phyloP scores from a whole-genome alignment of 179 eudicot species.

The Heliamphora pulchella region DNA sequence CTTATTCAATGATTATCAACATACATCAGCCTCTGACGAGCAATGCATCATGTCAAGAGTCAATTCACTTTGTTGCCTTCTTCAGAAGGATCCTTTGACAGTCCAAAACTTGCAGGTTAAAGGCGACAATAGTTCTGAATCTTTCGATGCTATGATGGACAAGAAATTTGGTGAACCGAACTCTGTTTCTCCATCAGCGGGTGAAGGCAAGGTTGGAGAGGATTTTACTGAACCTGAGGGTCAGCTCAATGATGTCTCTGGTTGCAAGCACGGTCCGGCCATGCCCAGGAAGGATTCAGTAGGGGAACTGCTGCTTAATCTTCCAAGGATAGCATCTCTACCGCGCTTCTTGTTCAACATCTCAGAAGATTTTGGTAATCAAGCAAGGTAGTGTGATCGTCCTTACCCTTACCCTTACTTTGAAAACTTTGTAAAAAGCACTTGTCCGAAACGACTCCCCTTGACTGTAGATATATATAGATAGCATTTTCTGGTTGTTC shows the following conservation, averaged over 20 bases:
- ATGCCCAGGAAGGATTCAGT: slow-evolving; percentile 63
- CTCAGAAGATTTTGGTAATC: slow-evolving; percentile 39
- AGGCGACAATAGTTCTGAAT: slow-evolving; percentile 13
- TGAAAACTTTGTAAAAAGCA: not conserved
- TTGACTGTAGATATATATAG: slow-evolving; percentile 18
- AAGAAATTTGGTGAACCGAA: slow-evolving; percentile 14
- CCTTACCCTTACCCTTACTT: not conserved
- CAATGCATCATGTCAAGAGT: slow-evolving; percentile 65
- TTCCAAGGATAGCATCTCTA: slow-evolving; percentile 73
- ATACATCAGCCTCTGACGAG: slow-evolving; percentile 50
- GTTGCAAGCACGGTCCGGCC: slow-evolving; percentile 25
- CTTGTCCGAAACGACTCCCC: not conserved
- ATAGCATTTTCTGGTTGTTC: slow-evolving; percentile 12
- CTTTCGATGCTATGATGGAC: slow-evolving; percentile 8
- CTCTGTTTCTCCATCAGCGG: not conserved
- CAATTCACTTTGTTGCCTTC: slow-evolving; percentile 81
- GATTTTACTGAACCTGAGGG: slow-evolving; percentile 13
- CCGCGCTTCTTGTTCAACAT: slow-evolving; percentile 66
- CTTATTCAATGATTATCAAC: slow-evolving; percentile 55
- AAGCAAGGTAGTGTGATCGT: slow-evolving; percentile 25
- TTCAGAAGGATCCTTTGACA: slow-evolving; percentile 53
- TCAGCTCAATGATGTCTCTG: slow-evolving; percentile 21
- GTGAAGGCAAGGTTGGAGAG: slow-evolving; percentile 18
- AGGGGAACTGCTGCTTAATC: slow-evolving; percentile 54
- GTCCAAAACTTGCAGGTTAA: slow-evolving; percentile 21